Percentiles rank a stretch among this genome's conserved stretches.
phyloP scores from a whole-genome alignment of 208 protist species.

The Porcisia hertigi region DNA sequence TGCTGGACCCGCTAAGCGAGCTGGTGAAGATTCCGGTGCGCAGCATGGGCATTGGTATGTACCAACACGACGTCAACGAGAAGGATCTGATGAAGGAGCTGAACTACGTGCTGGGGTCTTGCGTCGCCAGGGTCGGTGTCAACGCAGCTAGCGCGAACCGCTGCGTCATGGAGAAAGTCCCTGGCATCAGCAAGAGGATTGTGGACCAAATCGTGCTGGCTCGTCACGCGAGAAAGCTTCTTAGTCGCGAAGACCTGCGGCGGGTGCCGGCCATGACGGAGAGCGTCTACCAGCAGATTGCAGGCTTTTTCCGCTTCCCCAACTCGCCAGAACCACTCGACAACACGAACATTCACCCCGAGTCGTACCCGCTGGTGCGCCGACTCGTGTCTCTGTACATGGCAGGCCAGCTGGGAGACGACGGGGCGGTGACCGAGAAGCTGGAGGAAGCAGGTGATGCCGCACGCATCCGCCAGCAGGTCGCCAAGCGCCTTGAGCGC shows the following conservation, averaged over 20 bases:
- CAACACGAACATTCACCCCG: conserved; percentile 83
- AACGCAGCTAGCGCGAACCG: conserved; percentile 72
- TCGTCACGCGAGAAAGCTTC: conserved; percentile 50
- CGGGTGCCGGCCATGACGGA: conserved; percentile 79
- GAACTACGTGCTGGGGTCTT: conserved; percentile 67
- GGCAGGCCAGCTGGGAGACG: conserved; percentile 12
- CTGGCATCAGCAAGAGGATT: conserved; percentile 62
- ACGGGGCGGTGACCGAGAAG: background rate
- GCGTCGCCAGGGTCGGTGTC: conserved; percentile 78
- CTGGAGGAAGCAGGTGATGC: background rate
- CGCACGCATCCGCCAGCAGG: conserved; percentile 16
- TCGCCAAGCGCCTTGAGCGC: conserved; percentile 16
- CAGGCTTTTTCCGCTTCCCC: conserved; percentile 89
- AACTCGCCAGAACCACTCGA: conserved; percentile 85
- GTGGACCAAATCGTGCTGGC: conserved; percentile 84
- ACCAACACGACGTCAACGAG: conserved; percentile 90
- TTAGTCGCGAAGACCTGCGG: conserved; percentile 76
- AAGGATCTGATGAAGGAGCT: conserved; percentile 58
- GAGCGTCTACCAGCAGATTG: conserved; percentile 69
- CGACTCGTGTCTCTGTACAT: conserved; percentile 43
- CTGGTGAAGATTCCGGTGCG: conserved; percentile 88
- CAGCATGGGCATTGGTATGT: conserved; percentile 91
- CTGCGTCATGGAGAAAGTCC: conserved; percentile 84
- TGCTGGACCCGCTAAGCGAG: conserved; percentile 90
- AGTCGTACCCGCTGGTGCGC: conserved; percentile 69